Conservation (phyloP, 2,329 filamentous ascomycete genomes). For the Arthroderma sp. region DNA sequence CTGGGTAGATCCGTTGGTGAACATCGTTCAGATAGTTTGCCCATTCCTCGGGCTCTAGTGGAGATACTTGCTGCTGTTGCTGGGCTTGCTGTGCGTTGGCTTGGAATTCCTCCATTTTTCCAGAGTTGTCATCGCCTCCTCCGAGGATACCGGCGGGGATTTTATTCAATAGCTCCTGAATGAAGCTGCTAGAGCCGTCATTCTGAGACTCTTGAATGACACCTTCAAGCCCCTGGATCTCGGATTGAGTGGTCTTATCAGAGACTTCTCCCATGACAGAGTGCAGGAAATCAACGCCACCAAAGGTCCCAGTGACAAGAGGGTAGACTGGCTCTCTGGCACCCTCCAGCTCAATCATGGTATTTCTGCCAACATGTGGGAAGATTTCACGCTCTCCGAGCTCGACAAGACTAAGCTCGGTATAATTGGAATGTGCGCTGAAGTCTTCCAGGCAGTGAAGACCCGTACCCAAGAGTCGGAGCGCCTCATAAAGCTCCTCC, state of each 20-base stretch:
- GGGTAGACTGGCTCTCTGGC: constrained; percentile 59
- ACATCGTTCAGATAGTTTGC: constrained; percentile 62
- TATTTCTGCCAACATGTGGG: constrained; percentile 68
- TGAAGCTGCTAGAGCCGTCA: constrained; percentile 53
- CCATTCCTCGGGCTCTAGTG: constrained; percentile 71
- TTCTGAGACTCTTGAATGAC: constrained; percentile 53
- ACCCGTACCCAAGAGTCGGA: constrained; percentile 74
- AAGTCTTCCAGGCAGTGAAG: constrained; percentile 88
- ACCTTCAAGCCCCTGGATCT: constrained; percentile 79
- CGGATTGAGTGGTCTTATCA: constrained; percentile 82
- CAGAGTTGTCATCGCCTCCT: constrained; percentile 46
- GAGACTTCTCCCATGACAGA: constrained; percentile 68
- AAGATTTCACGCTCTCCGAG: constrained; percentile 70
- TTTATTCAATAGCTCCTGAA: constrained; percentile 67
- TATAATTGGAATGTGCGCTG: constrained; percentile 88
- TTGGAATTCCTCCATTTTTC: constrained; percentile 68
- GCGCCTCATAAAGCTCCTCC: constrained; percentile 72
- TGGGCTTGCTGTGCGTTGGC: constrained; percentile 60
- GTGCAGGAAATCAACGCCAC: constrained; percentile 86
- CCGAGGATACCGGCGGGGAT: constrained; percentile 73
- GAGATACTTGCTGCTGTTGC: constrained; percentile 59
- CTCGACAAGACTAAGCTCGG: constrained; percentile 75
- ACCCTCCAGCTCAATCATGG: constrained; percentile 56
- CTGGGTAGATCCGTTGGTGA: constrained; percentile 70
- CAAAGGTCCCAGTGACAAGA: constrained; percentile 81